Base-by-base conservation (phyloP, 345 rosid genomes). In the Pugionium cornutum region DNA sequence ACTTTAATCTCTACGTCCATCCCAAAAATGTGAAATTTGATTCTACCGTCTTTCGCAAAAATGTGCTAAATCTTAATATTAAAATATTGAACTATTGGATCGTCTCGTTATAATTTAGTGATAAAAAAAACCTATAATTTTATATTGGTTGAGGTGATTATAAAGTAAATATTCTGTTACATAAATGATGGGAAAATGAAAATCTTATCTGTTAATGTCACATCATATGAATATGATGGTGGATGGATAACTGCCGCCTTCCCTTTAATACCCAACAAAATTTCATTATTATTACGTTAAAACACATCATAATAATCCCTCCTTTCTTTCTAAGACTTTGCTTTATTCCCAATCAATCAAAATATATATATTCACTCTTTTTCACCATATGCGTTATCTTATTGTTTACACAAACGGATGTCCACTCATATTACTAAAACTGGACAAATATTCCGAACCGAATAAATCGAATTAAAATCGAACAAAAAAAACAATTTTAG, bases 211-310 rank as follows among this genome's bases (percentile, higher is more conserved):
- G 11, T 1, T 57, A 36, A 65, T 66, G 76, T 73, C 71, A 66
- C 62, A 66, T 73, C 72, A 73, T 51, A 50, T 42, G 53, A 72
- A n/a, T n/a, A 50, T 64, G 69, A 64, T 45, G 43, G 52, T 70
- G 62, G 59, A 42, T 51, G 65, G 65, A 65, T 59, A 72, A 72
- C 76, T 44, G 56, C 75, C 44, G 27, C 58, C 44, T 62, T 4
- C 4, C 7, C 10, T 45, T 47, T 46, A 46, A 7, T 32, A 47
- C 26, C 58, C 69, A 70, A 47, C 64, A 7, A 33, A 59, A 9
- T 11, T 29, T 44, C 47, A 42, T 61, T 53, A 35, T 62, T 53
- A 36, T 5, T 61, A 4, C 26, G 9, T 39, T 33, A 44, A 62
- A 56, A 61, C 67, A 54, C 55, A 46, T 18, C 18, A 18, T 10